phyloP scores from a whole-genome alignment of 2,329 filamentous ascomycete genomes.

The Knufia petricola region DNA sequence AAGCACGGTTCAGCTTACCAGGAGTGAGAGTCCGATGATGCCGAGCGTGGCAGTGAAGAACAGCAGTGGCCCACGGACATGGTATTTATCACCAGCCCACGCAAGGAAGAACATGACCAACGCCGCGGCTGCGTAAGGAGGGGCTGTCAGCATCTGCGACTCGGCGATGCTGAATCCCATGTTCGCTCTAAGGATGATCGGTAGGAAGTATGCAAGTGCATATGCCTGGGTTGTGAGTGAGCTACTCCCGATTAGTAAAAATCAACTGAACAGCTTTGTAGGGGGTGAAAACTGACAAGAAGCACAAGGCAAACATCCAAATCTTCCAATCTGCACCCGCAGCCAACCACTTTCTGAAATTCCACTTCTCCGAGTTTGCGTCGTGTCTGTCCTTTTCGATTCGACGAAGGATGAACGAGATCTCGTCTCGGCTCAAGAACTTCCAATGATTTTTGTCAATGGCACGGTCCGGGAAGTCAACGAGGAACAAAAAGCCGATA shows the following conservation, averaged over 20 bases:
- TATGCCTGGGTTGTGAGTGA: conserved; percentile 49
- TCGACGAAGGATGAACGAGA: conserved; percentile 28
- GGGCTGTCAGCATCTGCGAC: conserved; percentile 62
- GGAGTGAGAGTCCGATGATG: too few relatives aligned
- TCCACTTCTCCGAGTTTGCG: conserved; percentile 40
- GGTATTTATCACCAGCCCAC: conserved; percentile 2
- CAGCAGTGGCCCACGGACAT: conserved; percentile 18
- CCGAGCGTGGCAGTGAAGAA: conserved; percentile 19
- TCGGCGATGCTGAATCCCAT: conserved; percentile 56
- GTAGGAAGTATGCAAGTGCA: conserved; percentile 67
- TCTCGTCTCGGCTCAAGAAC: conserved; percentile 12
- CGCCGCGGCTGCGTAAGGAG: conserved; percentile 53
- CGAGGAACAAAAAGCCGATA: conserved; percentile 10
- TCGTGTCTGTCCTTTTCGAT: conserved; percentile 47
- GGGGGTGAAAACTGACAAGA: too few relatives aligned
- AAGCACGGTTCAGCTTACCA: too few relatives aligned
- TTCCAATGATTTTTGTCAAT: not conserved
- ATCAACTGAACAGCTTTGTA: too few relatives aligned
- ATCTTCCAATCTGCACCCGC: conserved; percentile 42
- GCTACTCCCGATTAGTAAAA: too few relatives aligned
- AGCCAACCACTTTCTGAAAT: conserved; percentile 37
- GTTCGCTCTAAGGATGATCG: conserved; percentile 56
- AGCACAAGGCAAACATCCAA: conserved; percentile 32
- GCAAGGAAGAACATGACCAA: conserved; percentile 50
- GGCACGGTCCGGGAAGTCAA: conserved; percentile 12